These are phyloP conservation scores for Physaria fendleri DNA, from an alignment of 345 rosid genomes.

Conservation along the genomic window DNA sequence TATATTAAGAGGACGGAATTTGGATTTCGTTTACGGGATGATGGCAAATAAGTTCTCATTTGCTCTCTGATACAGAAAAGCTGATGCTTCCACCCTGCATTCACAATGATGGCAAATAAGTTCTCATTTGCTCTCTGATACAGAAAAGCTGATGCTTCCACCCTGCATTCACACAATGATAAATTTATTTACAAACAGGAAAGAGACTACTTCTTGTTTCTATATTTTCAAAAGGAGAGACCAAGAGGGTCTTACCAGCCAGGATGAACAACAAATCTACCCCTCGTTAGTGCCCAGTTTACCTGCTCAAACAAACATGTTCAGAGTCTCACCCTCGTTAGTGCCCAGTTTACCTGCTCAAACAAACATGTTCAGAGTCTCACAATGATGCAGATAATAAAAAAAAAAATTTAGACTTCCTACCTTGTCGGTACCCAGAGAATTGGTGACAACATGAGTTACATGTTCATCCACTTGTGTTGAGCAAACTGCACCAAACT, in stretches of 20 bases:
- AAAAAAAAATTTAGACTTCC: background rate
- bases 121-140: slow-evolving; percentile 91
- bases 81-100: slow-evolving; percentile 99
- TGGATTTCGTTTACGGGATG: slow-evolving; percentile 47
- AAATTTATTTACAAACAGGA: slow-evolving; percentile 13
- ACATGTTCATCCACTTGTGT: slow-evolving; percentile 84
- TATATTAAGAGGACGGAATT: background rate
- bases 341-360: slow-evolving; percentile 94
- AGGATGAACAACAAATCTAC: slow-evolving; percentile 86
- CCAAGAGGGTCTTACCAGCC: slow-evolving; percentile 67
- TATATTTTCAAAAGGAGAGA: background rate
- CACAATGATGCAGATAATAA: background rate
- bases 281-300: slow-evolving; percentile 77
- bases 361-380: slow-evolving; percentile 23
- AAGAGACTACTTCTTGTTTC: background rate
- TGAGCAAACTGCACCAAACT: slow-evolving; percentile 94
- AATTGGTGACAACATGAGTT: slow-evolving; percentile 94
- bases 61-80: slow-evolving; percentile 93
- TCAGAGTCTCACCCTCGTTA: slow-evolving; percentile 23
- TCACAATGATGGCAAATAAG: no score
- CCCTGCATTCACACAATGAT: slow-evolving; percentile 50
- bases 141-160: slow-evolving; percentile 97
- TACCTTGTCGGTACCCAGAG: slow-evolving; percentile 98
- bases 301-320: slow-evolving; percentile 53
- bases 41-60: slow-evolving; percentile 79